Conservation (phyloP, 768 basidiomycete genomes). For the Amylocystis lapponica region DNA sequence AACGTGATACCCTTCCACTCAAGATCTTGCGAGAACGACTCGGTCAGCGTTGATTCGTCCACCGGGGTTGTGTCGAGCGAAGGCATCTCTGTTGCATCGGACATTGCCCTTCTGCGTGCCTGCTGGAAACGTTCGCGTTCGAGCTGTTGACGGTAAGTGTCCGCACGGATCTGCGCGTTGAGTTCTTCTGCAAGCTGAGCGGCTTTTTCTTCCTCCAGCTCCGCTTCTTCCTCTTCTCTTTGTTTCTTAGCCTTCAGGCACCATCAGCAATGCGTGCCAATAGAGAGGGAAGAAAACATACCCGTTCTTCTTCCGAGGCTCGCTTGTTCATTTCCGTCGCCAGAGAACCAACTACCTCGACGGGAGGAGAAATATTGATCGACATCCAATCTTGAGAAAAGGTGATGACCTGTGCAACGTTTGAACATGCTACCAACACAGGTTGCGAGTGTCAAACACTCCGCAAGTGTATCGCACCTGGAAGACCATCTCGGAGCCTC, state of each 20-base stretch:
- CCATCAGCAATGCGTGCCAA: neutral
- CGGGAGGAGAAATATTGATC: constrained; percentile 47
- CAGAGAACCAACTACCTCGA: constrained; percentile 62
- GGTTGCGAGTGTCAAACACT: neutral
- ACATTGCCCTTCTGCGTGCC: constrained; percentile 56
- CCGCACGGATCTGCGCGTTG: constrained; percentile 60
- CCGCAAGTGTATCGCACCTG: constrained; percentile 46
- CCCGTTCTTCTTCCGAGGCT: constrained; percentile 64
- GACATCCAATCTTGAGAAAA: constrained; percentile 70
- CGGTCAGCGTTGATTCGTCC: constrained; percentile 46
- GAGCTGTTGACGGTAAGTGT: constrained; percentile 52
- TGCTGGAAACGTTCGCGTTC: constrained; percentile 49
- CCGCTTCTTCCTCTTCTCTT: constrained; percentile 51
- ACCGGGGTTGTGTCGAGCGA: constrained; percentile 21
- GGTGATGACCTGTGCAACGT: constrained; percentile 66
- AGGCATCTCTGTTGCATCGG: constrained; percentile 66
- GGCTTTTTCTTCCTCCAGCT: constrained; percentile 43
- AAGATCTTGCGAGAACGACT: constrained; percentile 55
- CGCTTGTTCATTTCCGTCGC: constrained; percentile 76
- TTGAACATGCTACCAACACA: neutral
- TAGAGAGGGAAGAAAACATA: constrained; percentile 25
- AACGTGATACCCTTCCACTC: constrained; percentile 56
- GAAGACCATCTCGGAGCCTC: constrained; percentile 76
- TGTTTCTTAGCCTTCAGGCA: constrained; percentile 43
- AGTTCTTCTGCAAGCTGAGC: constrained; percentile 52